Conservation (phyloP, 2,329 filamentous ascomycete species). For the Neoscytalidium dimidiatum region DNA sequence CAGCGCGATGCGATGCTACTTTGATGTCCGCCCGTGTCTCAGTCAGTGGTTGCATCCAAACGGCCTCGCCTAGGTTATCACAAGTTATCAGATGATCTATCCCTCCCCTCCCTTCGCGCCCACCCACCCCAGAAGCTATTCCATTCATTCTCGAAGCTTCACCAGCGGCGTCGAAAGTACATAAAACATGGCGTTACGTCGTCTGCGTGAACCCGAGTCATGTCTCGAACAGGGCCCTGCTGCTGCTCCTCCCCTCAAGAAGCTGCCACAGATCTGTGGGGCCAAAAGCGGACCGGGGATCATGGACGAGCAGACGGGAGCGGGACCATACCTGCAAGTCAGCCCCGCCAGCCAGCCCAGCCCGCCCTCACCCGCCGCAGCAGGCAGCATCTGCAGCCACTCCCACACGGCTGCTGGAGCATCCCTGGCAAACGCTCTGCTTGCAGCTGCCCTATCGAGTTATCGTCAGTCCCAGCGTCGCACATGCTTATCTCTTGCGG, state of each 20-base stretch:
- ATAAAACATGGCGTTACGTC: background rate
- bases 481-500: background rate
- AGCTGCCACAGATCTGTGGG: conserved; percentile 9
- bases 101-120: no score
- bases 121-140: no score
- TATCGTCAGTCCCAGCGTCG: background rate
- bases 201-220: background rate
- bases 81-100: conserved; percentile 6
- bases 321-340: background rate
- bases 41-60: background rate
- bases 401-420: background rate
- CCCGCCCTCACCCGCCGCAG: background rate
- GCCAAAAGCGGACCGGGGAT: background rate
- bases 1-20: background rate
- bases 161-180: background rate
- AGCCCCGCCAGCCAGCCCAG: background rate
- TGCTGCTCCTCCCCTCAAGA: background rate
- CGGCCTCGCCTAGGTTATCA: background rate
- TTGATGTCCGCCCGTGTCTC: background rate
- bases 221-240: background rate
- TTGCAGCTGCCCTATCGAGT: background rate
- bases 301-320: background rate
- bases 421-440: background rate
- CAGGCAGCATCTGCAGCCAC: background rate
- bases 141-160: no score